These are phyloP conservation scores for Metschnikowia shivogae DNA, from an alignment of 805 yeast genomes.

Conservation along the genomic window DNA sequence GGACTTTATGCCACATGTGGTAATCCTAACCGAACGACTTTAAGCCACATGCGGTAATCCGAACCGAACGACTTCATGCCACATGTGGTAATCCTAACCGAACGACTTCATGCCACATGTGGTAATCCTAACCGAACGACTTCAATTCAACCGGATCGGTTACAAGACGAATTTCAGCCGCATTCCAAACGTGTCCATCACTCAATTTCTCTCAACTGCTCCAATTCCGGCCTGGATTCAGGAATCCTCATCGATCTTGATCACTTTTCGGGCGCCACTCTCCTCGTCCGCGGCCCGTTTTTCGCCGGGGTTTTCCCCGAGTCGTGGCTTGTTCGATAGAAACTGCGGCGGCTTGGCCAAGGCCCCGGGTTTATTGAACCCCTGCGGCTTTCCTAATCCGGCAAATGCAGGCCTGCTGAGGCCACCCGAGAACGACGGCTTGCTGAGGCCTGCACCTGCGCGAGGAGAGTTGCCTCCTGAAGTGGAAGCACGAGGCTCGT, in stretches of 20 bases:
- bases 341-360: conserved; percentile 37
- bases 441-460: conserved; percentile 11
- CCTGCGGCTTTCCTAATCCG: conserved; percentile 22
- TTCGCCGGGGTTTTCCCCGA: conserved; percentile 6
- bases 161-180: too few species aligned
- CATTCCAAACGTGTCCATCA: too few species aligned
- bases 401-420: conserved; percentile 26
- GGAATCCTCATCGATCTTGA: conserved; percentile 5
- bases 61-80: too few species aligned
- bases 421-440: conserved; percentile 24
- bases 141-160: too few species aligned
- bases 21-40: too few species aligned
- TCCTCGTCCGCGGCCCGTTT: conserved; percentile 12
- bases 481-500: not conserved
- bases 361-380: conserved; percentile 29
- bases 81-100: too few species aligned
- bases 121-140: too few species aligned
- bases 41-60: too few species aligned
- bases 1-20: too few species aligned
- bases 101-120: too few species aligned
- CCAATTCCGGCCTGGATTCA: too few species aligned
- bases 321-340: conserved; percentile 29
- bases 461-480: not conserved
- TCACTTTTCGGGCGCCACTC: conserved; percentile 7
- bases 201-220: too few species aligned